phyloP scores from a whole-genome alignment of 1,284 basidiomycete genomes.

The Leccinum griseonigrum region DNA sequence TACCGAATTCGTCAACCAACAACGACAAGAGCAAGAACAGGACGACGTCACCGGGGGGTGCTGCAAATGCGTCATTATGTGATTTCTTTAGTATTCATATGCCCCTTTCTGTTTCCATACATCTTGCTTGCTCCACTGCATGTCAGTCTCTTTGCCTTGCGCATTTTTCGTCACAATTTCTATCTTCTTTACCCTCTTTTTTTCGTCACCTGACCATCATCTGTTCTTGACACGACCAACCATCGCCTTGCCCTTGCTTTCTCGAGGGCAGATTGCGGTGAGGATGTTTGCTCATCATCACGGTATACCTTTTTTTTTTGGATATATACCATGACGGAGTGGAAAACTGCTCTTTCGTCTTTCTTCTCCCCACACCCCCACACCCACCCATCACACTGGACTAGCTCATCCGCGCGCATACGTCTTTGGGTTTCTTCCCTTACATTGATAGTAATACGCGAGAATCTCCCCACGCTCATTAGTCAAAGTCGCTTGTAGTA shows the following conservation, averaged over 20 bases:
- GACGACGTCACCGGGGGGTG: conserved; percentile 49
- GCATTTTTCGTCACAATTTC: conserved; percentile 8
- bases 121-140: conserved; percentile 22
- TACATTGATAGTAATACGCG: not conserved
- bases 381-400: conserved; percentile 16
- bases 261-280: conserved; percentile 5
- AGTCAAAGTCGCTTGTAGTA: conserved; percentile 25
- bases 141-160: conserved; percentile 12
- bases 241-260: conserved; percentile 7
- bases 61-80: conserved; percentile 66
- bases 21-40: conserved; percentile 30
- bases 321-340: conserved; percentile 26
- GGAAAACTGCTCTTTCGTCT: conserved; percentile 16
- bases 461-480: conserved; percentile 22
- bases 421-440: conserved; percentile 8
- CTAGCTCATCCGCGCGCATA: conserved; percentile 13
- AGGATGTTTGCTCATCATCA: conserved; percentile 11
- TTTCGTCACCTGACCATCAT: conserved; percentile 1
- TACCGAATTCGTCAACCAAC: conserved; percentile 21
- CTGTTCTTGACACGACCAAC: conserved; percentile 16
- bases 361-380: conserved; percentile 7
- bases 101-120: conserved; percentile 18
- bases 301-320: conserved; percentile 23
- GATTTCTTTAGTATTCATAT: conserved; percentile 32
- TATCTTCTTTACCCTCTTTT: conserved; percentile 4